Percentiles rank a stretch among this genome's conserved stretches.
Evolutionary conservation across 352 stramenopile genomes (phyloP).

Genomic region (Phytophthora hybrid): DNA sequence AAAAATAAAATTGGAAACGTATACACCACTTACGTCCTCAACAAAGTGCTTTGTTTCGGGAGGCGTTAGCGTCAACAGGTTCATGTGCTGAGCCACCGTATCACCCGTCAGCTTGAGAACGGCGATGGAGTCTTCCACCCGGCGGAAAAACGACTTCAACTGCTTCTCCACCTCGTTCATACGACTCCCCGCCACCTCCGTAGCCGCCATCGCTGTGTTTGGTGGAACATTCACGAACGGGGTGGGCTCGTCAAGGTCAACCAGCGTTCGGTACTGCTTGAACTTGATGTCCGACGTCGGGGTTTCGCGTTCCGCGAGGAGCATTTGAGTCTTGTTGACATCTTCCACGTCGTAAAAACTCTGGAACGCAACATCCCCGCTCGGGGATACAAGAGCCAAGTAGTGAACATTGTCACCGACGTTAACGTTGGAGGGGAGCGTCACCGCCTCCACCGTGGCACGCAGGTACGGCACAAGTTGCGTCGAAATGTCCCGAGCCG

Average conservation of each 20-base stretch:
- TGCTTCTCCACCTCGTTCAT: constrained; percentile 59
- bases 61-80: constrained; percentile 47
- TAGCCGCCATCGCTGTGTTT: constrained; percentile 23
- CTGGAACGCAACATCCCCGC: constrained; percentile 23
- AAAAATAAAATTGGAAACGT: background rate
- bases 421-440: constrained; percentile 25
- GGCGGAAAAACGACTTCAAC: constrained; percentile 53
- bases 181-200: constrained; percentile 42
- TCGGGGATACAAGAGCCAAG: constrained; percentile 51
- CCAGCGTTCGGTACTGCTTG: constrained; percentile 48
- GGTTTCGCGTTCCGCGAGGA: constrained; percentile 36
- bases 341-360: constrained; percentile 48
- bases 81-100: constrained; percentile 41
- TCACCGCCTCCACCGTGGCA: constrained; percentile 49
- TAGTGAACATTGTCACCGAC: constrained; percentile 44
- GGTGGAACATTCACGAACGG: constrained; percentile 38
- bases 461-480: constrained; percentile 64
- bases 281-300: constrained; percentile 29
- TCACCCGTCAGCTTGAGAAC: constrained; percentile 37
- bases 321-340: constrained; percentile 47
- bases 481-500: constrained; percentile 38
- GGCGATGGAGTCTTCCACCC: constrained; percentile 48
- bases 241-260: constrained; percentile 60
- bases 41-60: constrained; percentile 19
- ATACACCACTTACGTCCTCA: constrained; percentile 29